Evolutionary conservation across 2,329 filamentous ascomycete species (phyloP).

Genomic region (Lasiodiplodia citricola): DNA sequence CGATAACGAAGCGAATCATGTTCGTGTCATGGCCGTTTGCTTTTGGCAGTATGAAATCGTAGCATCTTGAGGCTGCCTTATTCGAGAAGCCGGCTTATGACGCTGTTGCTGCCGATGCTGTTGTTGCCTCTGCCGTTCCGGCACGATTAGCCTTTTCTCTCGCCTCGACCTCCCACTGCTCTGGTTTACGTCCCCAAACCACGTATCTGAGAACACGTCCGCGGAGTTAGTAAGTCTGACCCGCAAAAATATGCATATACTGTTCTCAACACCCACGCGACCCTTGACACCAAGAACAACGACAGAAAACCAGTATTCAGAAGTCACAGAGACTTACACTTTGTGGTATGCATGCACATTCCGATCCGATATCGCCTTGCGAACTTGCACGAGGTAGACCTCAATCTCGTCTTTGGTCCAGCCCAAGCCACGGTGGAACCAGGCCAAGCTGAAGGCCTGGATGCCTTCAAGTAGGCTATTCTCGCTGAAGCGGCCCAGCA

Average conservation of each 20-base stretch:
- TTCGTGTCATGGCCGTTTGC: not conserved
- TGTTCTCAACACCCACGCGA: not conserved
- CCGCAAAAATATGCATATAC: not conserved
- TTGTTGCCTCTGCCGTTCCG: not conserved
- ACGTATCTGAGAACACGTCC: conserved; percentile 25
- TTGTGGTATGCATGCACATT: conserved; percentile 51
- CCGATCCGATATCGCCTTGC: conserved; percentile 46
- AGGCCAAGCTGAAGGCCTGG: conserved; percentile 50
- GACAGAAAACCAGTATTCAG: not conserved
- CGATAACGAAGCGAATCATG: conserved; percentile 1
- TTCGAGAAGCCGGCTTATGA: not conserved
- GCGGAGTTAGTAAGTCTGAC: conserved; percentile 26
- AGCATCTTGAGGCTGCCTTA: not conserved
- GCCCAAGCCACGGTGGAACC: conserved; percentile 49
- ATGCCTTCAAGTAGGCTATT: conserved; percentile 53
- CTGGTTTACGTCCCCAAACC: conserved; percentile 29
- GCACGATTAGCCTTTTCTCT: conserved; percentile 10
- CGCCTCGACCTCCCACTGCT: conserved; percentile 14
- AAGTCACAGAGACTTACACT: conserved; percentile 39
- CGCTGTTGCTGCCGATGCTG: not conserved
- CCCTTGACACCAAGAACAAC: not conserved
- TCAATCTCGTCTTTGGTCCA: conserved; percentile 53
- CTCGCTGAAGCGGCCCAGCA: conserved; percentile 57
- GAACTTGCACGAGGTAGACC: conserved; percentile 50
- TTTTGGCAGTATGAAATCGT: not conserved